These are phyloP conservation scores for Ogataea polymorpha DNA, from an alignment of 805 yeast genomes.

Conservation along the genomic window DNA sequence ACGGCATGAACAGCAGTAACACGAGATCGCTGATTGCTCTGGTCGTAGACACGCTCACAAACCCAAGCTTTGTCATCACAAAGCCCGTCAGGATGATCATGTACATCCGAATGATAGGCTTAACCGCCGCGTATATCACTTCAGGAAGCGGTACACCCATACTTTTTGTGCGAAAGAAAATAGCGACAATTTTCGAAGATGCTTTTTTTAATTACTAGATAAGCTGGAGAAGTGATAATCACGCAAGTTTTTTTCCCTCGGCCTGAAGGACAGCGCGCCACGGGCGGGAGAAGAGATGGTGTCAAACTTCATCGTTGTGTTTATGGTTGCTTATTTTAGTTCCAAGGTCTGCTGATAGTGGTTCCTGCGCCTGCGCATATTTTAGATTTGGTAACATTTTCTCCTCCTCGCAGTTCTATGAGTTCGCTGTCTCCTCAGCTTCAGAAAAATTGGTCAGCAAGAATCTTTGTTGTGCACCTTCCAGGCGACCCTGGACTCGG, in stretches of 20 bases:
- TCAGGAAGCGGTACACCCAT: constrained; percentile 27
- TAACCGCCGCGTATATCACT: constrained; percentile 49
- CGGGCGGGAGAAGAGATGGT: too few species aligned
- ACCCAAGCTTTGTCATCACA: constrained; percentile 52
- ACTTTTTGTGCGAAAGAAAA: neutral
- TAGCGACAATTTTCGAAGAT: neutral
- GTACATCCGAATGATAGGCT: constrained; percentile 75
- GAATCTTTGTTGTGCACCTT: neutral
- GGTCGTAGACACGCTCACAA: constrained; percentile 60
- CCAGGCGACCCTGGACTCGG: neutral
- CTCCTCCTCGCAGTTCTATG: too few species aligned
- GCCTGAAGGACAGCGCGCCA: neutral
- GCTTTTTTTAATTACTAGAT: neutral
- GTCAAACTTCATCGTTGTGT: too few species aligned
- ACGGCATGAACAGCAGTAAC: constrained; percentile 61
- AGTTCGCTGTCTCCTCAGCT: too few species aligned
- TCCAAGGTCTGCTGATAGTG: too few species aligned
- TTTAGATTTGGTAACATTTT: too few species aligned
- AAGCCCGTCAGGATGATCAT: constrained; percentile 69
- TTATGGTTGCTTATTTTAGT: too few species aligned
- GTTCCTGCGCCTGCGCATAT: too few species aligned
- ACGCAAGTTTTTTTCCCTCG: neutral
- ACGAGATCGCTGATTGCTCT: constrained; percentile 63
- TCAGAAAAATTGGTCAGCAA: neutral
- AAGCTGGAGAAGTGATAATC: neutral